Percentiles rank a stretch among this genome's conserved stretches.
Evolutionary conservation across 2,329 filamentous ascomycete species (phyloP).

Genomic region (Tolypocladium cylindrosporum): DNA sequence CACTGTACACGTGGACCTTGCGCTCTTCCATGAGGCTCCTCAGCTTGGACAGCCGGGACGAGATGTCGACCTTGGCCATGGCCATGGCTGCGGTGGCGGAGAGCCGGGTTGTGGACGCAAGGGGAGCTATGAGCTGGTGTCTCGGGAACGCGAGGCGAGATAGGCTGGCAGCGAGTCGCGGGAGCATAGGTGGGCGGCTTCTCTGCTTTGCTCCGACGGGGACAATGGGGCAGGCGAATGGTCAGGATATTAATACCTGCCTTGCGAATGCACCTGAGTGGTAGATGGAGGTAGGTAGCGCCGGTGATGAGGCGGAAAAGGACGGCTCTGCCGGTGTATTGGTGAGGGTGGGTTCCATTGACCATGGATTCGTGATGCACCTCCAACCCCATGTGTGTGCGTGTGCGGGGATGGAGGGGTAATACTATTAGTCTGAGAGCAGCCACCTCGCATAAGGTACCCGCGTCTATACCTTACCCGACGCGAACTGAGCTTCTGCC

Average conservation of each 20-base stretch:
- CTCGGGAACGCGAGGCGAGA: neutral
- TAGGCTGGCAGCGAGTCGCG: neutral
- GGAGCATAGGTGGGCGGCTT: neutral
- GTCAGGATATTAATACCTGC: neutral
- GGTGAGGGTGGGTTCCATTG: neutral
- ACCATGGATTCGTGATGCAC: neutral
- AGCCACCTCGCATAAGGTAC: neutral
- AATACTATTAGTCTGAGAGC: neutral
- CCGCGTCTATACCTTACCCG: neutral
- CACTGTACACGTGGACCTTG: slow-evolving; percentile 89
- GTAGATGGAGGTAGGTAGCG: neutral
- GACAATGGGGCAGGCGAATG: neutral
- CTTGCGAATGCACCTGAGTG: neutral
- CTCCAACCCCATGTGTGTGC: neutral
- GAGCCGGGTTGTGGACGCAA: neutral
- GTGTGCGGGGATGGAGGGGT: neutral
- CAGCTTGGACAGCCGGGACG: slow-evolving; percentile 63
- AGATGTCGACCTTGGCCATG: slow-evolving; percentile 57
- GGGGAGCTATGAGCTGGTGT: neutral
- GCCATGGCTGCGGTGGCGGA: slow-evolving; percentile 1
- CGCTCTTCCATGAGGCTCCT: slow-evolving; percentile 79
- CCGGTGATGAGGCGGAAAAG: neutral
- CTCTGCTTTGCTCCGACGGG: neutral
- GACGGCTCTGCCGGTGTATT: neutral
- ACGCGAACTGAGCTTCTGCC: no score